Percentiles rank a stretch among this genome's conserved stretches.
These are phyloP conservation scores for Drechslerella stenobrocha DNA, from an alignment of 2,329 filamentous ascomycete genomes.

Conservation along the genomic window DNA sequence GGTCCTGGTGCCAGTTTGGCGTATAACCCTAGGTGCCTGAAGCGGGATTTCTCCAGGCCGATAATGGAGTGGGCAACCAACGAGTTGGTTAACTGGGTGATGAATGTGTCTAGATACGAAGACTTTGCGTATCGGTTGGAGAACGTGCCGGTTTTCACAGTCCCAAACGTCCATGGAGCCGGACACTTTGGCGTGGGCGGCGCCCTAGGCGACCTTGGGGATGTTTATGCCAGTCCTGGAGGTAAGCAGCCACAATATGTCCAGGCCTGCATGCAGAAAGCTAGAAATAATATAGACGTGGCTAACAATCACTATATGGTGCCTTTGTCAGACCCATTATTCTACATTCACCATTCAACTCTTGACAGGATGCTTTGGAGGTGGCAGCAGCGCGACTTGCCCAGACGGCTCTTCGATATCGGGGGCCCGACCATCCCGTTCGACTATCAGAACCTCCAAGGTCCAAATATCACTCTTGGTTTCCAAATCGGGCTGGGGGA, in stretches of 20 bases:
- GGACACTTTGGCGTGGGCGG: constrained; percentile 56
- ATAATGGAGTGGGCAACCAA: constrained; percentile 49
- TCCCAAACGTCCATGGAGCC: constrained; percentile 54
- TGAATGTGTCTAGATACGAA: constrained; percentile 52
- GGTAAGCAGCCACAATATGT: too few relatives aligned
- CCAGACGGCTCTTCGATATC: constrained; percentile 54
- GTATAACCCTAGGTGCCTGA: constrained; percentile 52
- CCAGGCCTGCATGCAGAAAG: too few relatives aligned
- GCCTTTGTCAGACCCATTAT: constrained; percentile 54
- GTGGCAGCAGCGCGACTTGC: constrained; percentile 54
- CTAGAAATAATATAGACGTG: constrained; percentile 1
- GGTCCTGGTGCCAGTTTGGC: constrained; percentile 38
- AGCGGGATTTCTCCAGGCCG: constrained; percentile 53
- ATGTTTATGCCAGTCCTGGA: constrained; percentile 55
- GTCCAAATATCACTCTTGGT: constrained; percentile 54
- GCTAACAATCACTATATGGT: constrained; percentile 3
- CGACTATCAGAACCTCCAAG: constrained; percentile 35
- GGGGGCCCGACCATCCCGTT: constrained; percentile 54
- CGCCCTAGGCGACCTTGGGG: constrained; percentile 54
- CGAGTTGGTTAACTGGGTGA: constrained; percentile 52
- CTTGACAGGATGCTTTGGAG: constrained; percentile 55
- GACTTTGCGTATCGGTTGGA: constrained; percentile 53
- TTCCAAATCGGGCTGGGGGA: constrained; percentile 54
- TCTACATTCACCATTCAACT: constrained; percentile 56
- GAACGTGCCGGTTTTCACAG: constrained; percentile 51